Base-by-base conservation (phyloP, 192 early-diverging fungal species). In the Coemansia javaensis region DNA sequence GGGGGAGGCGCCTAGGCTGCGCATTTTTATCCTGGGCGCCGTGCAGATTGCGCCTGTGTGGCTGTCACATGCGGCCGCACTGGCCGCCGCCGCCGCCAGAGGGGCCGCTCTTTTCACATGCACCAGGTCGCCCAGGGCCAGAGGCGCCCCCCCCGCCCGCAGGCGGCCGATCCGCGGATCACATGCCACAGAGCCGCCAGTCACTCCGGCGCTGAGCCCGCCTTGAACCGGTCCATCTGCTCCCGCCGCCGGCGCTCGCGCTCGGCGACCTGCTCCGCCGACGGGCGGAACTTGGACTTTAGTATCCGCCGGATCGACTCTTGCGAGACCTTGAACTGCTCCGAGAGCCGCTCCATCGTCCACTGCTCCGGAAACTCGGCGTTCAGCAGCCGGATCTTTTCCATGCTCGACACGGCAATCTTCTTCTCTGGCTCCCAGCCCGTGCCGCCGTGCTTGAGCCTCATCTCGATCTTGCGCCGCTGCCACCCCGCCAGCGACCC, bases 231-330 rank as follows among this genome's bases (percentile, higher is more conserved):
- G 16, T 27, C 40, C 43, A 78, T 66, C 24, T 61, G 61, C n/a
- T 44, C 23, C 35, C 53, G 62, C 35, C 76, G 75, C 23, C 60
- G 62, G 2, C 23, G 32, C 44, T 80, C 76, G 23, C 75, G 66
- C 39, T 67, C 47, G 38, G 66, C 53, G 10, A 47, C 67, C 0
- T 28, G 50, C 20, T 52, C 52, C 25, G 36, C 36, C 0, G 47
- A 44, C 14, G 79, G 72, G 39, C 39, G 49, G 47, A 64, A 80
- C 27, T 54, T 65, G 8, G 76, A 75, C 46, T 78, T 80, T 35
- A 80, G 47, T n/a, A 80, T 80, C 6, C 79, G 71, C 31, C 63
- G 36, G 16, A 80, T 41, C 13, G 76, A 55, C 42, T 80, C 79
- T 21, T 66, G 60, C 24, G 79, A 80, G 7, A 80, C 37, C 35